phyloP scores from a whole-genome alignment of 495 filamentous ascomycete species.

The Apodospora peruviana region DNA sequence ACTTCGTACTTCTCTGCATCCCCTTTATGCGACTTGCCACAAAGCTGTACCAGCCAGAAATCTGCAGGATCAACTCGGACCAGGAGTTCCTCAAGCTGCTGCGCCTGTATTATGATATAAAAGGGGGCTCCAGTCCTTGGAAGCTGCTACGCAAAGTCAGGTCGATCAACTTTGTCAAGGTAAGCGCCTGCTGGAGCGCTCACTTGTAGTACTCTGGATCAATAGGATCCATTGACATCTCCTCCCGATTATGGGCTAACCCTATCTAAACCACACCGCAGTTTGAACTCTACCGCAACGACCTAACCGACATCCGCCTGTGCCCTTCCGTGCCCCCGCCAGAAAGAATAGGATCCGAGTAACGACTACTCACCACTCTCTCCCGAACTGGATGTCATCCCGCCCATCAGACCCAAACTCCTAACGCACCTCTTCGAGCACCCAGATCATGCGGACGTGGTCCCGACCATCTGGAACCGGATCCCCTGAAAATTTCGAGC shows the following conservation, averaged over 20 bases:
- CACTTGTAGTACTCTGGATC: too few relatives aligned
- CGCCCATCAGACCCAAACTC: constrained; percentile 5
- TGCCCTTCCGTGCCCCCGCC: constrained; percentile 4
- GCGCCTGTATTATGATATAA: not conserved
- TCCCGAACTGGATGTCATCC: not conserved
- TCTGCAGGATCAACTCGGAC: constrained; percentile 10
- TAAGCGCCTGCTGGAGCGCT: not conserved
- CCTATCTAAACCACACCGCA: not conserved
- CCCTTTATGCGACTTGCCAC: constrained; percentile 5
- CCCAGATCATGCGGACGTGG: constrained; percentile 4
- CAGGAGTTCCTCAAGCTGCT: constrained; percentile 5
- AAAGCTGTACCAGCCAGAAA: constrained; percentile 6
- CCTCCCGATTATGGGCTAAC: too few relatives aligned
- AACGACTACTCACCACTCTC: not conserved
- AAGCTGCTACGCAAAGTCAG: constrained; percentile 1
- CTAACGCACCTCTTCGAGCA: constrained; percentile 6
- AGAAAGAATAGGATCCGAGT: constrained; percentile 2
- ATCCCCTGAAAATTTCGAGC: constrained; percentile 4
- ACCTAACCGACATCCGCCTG: constrained; percentile 1
- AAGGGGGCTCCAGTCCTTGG: constrained; percentile 5
- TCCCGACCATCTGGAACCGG: not conserved
- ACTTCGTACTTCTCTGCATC: constrained; percentile 7
- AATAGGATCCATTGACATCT: too few relatives aligned
- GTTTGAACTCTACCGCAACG: constrained; percentile 7
- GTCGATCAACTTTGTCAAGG: constrained; percentile 5